Percentiles rank a stretch among this genome's conserved stretches.
phyloP scores from a whole-genome alignment of 495 filamentous ascomycete species.

The Xylaria scruposa region DNA sequence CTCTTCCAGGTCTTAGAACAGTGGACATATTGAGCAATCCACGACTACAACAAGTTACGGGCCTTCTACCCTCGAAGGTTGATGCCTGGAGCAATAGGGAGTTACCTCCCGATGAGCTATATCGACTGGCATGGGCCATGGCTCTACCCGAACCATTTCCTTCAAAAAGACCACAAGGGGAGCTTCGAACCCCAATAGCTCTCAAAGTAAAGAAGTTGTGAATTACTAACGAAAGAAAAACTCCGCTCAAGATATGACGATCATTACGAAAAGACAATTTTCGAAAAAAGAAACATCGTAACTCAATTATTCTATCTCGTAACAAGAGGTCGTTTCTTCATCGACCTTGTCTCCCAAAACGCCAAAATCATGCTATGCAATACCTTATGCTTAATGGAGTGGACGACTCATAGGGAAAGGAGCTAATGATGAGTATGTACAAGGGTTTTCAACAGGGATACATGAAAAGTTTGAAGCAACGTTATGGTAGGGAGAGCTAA shows the following conservation, averaged over 20 bases:
- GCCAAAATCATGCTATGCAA: conserved; percentile 17
- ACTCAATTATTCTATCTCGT: conserved; percentile 19
- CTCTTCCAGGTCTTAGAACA: not conserved
- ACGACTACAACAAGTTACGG: conserved; percentile 35
- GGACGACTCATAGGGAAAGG: not conserved
- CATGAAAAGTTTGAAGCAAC: not conserved
- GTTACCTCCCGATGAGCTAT: not conserved
- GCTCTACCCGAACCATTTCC: conserved; percentile 14
- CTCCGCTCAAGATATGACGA: not conserved
- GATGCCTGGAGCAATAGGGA: conserved; percentile 6
- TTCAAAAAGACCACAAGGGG: conserved; percentile 1
- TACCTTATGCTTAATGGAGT: not conserved
- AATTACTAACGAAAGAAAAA: not conserved
- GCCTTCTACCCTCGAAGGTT: conserved; percentile 27
- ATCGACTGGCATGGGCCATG: conserved; percentile 17
- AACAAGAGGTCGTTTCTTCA: not conserved
- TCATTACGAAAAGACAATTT: not conserved
- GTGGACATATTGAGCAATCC: conserved; percentile 27
- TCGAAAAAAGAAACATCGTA: not conserved
- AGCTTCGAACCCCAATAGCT: not conserved
- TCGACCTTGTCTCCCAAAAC: not conserved
- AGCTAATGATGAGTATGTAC: conserved; percentile 7
- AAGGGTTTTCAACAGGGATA: not conserved
- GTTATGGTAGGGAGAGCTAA: conserved; percentile 27
- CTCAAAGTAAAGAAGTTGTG: not conserved